A percentile compares a stretch with the other conserved stretches of the same genome.
phyloP scores from a whole-genome alignment of 371 early-diverging fungal species.

The Sporodiniella umbellata region DNA sequence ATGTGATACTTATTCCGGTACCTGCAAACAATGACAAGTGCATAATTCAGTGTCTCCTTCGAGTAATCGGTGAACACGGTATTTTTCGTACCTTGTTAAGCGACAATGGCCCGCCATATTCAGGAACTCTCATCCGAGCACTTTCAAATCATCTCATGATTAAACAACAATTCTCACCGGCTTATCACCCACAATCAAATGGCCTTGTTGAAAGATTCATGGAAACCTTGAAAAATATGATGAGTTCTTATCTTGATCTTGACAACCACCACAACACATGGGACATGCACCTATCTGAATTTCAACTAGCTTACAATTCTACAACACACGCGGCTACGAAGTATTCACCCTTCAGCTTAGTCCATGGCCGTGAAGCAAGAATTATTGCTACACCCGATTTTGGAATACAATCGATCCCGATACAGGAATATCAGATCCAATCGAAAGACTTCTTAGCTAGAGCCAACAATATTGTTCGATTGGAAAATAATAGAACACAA shows the following conservation, averaged over 20 bases:
- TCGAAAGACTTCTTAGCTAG: not conserved
- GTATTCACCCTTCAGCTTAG: slow-evolving; percentile 5
- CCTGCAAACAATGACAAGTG: not conserved
- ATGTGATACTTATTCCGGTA: slow-evolving; percentile 1
- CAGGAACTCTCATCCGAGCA: not conserved
- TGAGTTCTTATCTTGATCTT: not conserved
- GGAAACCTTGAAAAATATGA: not conserved
- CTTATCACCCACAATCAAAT: slow-evolving; percentile 10
- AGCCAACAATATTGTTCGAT: not conserved
- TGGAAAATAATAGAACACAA: slow-evolving; percentile 4
- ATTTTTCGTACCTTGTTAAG: not conserved
- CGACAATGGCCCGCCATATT: slow-evolving; percentile 4
- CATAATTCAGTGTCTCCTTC: not conserved
- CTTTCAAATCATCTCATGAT: not conserved
- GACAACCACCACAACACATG: not conserved
- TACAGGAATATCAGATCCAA: slow-evolving; percentile 1
- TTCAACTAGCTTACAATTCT: slow-evolving; percentile 5
- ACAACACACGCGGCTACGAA: not conserved
- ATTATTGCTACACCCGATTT: slow-evolving; percentile 7
- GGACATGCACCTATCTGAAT: not conserved
- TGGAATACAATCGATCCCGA: slow-evolving; percentile 4
- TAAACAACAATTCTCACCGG: slow-evolving; percentile 3
- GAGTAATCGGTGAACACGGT: not conserved
- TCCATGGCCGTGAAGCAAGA: slow-evolving; percentile 5
- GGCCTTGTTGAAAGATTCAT: slow-evolving; percentile 4